phyloP scores from a whole-genome alignment of 345 rosid species.

The Aegle marmelos region DNA sequence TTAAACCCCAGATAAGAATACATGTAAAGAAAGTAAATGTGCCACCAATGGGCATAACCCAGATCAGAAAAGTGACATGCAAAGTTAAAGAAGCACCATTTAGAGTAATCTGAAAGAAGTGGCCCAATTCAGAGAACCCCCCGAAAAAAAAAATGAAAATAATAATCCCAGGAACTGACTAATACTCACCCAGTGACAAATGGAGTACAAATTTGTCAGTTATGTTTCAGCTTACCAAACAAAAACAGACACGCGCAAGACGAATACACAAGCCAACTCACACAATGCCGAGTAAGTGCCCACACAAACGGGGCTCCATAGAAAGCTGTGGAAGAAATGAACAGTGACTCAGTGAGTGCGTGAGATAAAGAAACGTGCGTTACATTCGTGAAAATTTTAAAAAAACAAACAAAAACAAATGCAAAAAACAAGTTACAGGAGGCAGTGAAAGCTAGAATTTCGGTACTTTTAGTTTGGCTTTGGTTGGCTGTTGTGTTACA shows the following conservation, averaged over 20 bases:
- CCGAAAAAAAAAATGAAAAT: neutral
- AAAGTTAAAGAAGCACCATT: neutral
- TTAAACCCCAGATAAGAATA: constrained; percentile 12
- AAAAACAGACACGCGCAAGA: neutral
- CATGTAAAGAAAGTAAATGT: neutral
- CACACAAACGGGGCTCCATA: neutral
- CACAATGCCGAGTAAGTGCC: neutral
- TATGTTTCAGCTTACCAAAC: constrained; percentile 10
- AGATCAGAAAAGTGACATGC: constrained; percentile 7
- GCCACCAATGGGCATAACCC: constrained; percentile 12
- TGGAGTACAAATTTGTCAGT: constrained; percentile 10
- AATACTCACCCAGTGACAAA: neutral
- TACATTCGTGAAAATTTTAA: constrained; percentile 4
- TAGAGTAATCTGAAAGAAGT: neutral
- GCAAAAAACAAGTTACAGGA: neutral
- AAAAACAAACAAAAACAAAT: neutral
- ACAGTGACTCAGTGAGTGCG: neutral
- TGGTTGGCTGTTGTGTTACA: neutral
- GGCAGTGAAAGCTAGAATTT: constrained; percentile 11
- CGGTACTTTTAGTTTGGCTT: constrained; percentile 3
- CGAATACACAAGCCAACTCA: neutral
- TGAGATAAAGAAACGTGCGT: constrained; percentile 3
- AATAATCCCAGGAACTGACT: constrained; percentile 1
- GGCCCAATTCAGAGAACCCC: neutral
- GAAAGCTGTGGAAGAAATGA: neutral